Evolutionary conservation across 2,329 filamentous ascomycete genomes (phyloP), one percentile per base, ranked within the genome.

Genomic region (Ophiocordyceps unilateralis): DNA sequence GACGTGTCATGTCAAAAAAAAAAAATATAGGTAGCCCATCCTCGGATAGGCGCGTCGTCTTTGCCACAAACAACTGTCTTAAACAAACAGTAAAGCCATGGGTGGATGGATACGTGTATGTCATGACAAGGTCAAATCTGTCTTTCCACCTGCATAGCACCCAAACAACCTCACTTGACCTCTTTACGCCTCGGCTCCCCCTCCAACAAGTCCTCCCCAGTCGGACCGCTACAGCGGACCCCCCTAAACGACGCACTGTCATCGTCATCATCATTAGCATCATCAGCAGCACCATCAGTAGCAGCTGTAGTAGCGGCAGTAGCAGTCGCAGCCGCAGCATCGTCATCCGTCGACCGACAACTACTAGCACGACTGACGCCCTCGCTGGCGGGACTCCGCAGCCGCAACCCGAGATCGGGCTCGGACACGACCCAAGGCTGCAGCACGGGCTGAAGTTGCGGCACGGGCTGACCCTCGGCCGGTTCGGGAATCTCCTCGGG

Each of bases 281-380:
- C 12, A 4, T 5, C 28, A 11, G 8, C 12, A 9, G 26, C 8
- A n/a, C n/a, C n/a, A n/a, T n/a, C n/a, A n/a, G n/a, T n/a, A n/a
- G n/a, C n/a, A n/a, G n/a, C n/a, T n/a, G n/a, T n/a, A n/a, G n/a
- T n/a, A n/a, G n/a, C n/a, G n/a, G n/a, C n/a, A n/a, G n/a, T n/a
- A n/a, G n/a, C n/a, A n/a, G n/a, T n/a, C 30, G 15, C 30, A 14
- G 14, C 15, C 30, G 14, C 30, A 15, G 30, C 30, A 3, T 15
- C 15, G 14, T 7, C 30, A 5, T 9, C 32, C 15, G 10, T 19
- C n/a, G 32, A 36, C 32, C 32, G 32, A n/a, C 14, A 60, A 53
- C 82, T 89, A 51, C 78, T 87, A 1, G 83, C 81, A 48, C 77
- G 73, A 55, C 83, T 88, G 15, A 86, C 67, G 43, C 76, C 69